Evolutionary conservation across 73 alveolate genomes (phyloP).

Genomic region (Stentor roeselii): DNA sequence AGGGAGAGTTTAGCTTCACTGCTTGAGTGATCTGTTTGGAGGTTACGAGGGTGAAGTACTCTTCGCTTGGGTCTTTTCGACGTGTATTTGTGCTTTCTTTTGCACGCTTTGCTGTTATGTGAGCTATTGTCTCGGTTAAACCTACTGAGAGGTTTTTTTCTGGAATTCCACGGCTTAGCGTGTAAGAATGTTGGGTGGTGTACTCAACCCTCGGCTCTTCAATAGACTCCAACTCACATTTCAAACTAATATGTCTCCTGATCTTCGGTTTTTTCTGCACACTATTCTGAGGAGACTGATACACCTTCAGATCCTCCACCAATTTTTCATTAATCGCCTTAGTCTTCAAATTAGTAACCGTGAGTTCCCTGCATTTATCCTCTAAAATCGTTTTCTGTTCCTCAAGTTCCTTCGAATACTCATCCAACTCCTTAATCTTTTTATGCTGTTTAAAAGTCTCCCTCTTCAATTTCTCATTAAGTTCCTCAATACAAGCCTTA

Average conservation of each 20-base stretch:
- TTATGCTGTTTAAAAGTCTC: neutral
- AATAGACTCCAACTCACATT: neutral
- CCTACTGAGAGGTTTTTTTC: neutral
- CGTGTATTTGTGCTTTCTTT: neutral
- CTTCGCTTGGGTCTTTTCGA: slow-evolving; percentile 15
- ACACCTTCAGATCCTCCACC: neutral
- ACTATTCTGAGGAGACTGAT: neutral
- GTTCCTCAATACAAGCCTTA: neutral
- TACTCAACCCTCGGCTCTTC: neutral
- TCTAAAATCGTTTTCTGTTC: neutral
- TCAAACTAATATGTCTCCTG: slow-evolving; percentile 6
- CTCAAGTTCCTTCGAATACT: neutral
- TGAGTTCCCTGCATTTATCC: neutral
- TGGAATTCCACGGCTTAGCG: neutral
- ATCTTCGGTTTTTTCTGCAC: neutral
- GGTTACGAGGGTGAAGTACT: neutral
- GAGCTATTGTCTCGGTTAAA: neutral
- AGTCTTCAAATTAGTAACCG: neutral
- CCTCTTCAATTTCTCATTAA: neutral
- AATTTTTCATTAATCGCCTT: slow-evolving; percentile 5
- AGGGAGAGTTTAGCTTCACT: slow-evolving; percentile 13
- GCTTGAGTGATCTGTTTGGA: neutral
- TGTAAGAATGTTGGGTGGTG: neutral
- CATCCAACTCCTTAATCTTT: slow-evolving; percentile 1
- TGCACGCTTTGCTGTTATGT: neutral